Base-by-base conservation (phyloP, 2,329 filamentous ascomycete species). In the Aureobasidium sp. region DNA sequence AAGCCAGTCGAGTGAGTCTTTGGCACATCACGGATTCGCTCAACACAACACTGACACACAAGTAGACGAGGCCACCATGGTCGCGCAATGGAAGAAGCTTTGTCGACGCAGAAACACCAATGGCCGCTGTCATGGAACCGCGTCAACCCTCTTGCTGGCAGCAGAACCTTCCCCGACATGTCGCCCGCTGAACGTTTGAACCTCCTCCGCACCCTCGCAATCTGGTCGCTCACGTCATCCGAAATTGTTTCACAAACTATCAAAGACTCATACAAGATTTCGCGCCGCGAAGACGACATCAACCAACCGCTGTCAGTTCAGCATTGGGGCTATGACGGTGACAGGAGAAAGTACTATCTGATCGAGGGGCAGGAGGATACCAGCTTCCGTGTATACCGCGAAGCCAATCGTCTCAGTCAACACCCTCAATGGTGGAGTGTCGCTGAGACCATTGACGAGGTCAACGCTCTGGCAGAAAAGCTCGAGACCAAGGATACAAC, bases 331-430 rank as follows among this genome's bases (percentile, higher is more conserved):
- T 83, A 85, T 13, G 92, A 96, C 73, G 90, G 89, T 66, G 87
- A 96, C 69, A 96, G 94, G 79, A 87, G 94, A 62, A 87, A 91
- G 64, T 99, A 97, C 76, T 99, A 89, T 79, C 80, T 99, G 52
- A 84, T 99, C 65, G 94, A 99, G 76, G 94, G 94, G 13, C 84
- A 90, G 67, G 93, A 97, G 69, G 92, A 99, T 74, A 97, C 93
- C 3, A 84, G 89, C 65, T 99, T 99, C 75, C 85, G 94, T 65
- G 84, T 99, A 48, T 99, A 99, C 74, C 84, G 94, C 59, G 94
- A 99, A 76, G 93, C 90, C 75, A 95, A 96, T 70, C 88, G 90
- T 13, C 86, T 86, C 5, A 82, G 87, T 36, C 84, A 84, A 70
- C 84, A 88, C 50, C 87, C 87, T 65, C 91, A 90, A 27, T 99